These are phyloP conservation scores for Solanum hybrid DNA, from an alignment of 305 asterid species.

Conservation along the genomic window DNA sequence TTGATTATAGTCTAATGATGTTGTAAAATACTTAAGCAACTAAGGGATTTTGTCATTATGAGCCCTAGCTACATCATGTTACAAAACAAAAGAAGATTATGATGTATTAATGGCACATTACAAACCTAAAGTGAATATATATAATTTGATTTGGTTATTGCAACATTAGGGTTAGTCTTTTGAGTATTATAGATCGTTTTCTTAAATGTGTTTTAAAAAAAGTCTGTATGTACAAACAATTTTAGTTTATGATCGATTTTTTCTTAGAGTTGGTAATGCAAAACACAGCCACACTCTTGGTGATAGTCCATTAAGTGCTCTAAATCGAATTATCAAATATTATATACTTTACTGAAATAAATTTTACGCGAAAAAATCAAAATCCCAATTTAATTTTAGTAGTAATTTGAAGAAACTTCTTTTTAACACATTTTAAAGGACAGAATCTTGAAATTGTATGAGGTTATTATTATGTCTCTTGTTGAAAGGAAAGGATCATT, in stretches of 20 bases:
- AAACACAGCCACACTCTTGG: not conserved
- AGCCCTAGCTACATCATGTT: not conserved
- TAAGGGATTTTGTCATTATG: not conserved
- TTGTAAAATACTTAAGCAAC: not conserved
- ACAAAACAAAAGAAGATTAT: not conserved
- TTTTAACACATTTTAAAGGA: not conserved
- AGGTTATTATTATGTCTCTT: not conserved
- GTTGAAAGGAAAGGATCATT: not conserved
- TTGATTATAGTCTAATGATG: not conserved
- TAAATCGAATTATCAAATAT: not conserved
- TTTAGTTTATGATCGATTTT: not conserved
- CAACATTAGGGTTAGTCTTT: not conserved
- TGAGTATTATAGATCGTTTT: not conserved
- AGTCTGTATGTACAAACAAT: not conserved
- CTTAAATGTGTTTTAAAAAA: not conserved
- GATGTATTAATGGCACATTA: not conserved
- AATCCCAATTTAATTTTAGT: not conserved
- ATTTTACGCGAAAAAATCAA: not conserved
- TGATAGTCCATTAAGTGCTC: not conserved
- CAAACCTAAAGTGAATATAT: not conserved
- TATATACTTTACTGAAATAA: not conserved
- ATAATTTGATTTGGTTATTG: not conserved
- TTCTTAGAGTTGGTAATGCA: not conserved
- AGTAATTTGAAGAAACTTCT: not conserved
- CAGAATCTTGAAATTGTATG: not conserved